Conservation (phyloP, 371 early-diverging fungal genomes). For the Mucor piriformis region DNA sequence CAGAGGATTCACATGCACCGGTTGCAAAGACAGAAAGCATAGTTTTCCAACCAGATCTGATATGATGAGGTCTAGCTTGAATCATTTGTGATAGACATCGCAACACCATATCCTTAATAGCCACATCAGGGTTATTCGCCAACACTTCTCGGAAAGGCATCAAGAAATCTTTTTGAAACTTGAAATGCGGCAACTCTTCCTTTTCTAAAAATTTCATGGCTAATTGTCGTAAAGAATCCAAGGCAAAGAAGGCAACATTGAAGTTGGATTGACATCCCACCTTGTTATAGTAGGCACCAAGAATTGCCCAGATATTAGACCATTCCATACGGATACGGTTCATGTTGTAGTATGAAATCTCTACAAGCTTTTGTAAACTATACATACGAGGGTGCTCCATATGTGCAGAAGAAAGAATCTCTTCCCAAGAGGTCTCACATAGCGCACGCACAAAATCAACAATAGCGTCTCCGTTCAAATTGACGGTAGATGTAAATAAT, state of each 20-base stretch:
- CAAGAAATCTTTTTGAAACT: constrained; percentile 95
- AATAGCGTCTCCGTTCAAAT: constrained; percentile 69
- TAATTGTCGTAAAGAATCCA: constrained; percentile 92
- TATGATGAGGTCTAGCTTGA: constrained; percentile 73
- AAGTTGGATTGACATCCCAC: constrained; percentile 89
- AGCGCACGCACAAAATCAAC: constrained; percentile 89
- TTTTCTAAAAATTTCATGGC: constrained; percentile 94
- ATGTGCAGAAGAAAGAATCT: constrained; percentile 73
- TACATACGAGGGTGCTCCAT: constrained; percentile 79
- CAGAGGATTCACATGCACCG: constrained; percentile 77
- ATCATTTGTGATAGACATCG: constrained; percentile 90
- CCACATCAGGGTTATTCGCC: constrained; percentile 71
- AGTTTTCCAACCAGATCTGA: constrained; percentile 91
- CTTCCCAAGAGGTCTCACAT: constrained; percentile 88
- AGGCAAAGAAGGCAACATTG: constrained; percentile 86
- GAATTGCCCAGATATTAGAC: constrained; percentile 92
- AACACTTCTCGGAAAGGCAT: constrained; percentile 89
- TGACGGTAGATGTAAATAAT: constrained; percentile 71
- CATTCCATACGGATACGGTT: constrained; percentile 95
- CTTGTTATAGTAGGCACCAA: constrained; percentile 90
- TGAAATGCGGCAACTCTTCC: constrained; percentile 93
- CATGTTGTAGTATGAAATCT: constrained; percentile 97
- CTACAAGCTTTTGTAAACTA: constrained; percentile 89
- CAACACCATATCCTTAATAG: constrained; percentile 93
- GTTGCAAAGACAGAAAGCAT: constrained; percentile 81